Evolutionary conservation across 176 grass and related monocot genomes (phyloP), one percentile per base, ranked within the genome.

Genomic region (Cocos nucifera): DNA sequence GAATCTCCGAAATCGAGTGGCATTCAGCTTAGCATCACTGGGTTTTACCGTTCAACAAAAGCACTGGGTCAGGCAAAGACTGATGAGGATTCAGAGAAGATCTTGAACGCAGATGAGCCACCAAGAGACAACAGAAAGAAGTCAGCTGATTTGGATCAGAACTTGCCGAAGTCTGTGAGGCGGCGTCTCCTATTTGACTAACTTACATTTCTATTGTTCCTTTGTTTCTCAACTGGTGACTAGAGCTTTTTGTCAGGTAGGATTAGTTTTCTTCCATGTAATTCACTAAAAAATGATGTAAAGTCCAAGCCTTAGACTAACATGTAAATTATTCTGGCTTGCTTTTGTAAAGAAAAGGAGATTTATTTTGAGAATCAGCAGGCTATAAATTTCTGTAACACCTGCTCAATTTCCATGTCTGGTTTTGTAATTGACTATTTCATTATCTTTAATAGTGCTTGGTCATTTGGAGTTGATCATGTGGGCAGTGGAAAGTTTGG

Each of bases 11-110:
- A 80, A 53, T 78, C 77, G 23, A 78, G 28, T 3, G 76, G 83
- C 4, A 30, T 70, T 32, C 93, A 92, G 52, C 81, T 80, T 60
- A 98, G 67, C 73, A 92, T 98, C 77, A 98, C 75, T 20, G 76
- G 80, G 48, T 98, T 92, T 63, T 98, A 88, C 69, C 81, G 79
- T 17, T 81, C 81, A 0, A 75, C 65, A 18, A 97, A 97, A 66
- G 79, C 30, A 29, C 50, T 49, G 39, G 25, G 12, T 19, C 30
- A 55, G 7, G 78, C 70, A 53, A 62, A 73, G 54, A 28, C 30
- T 12, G 49, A 23, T 18, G 57, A 51, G 1, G 69, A 71, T 4
- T 53, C 73, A 1, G 67, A 70, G 59, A 86, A 84, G 77, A 69
- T 72, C 18, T 64, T 66, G 5, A 32, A 0, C 19, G 57, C 12